phyloP scores from a whole-genome alignment of 768 basidiomycete genomes.

The Boletus edulis region DNA sequence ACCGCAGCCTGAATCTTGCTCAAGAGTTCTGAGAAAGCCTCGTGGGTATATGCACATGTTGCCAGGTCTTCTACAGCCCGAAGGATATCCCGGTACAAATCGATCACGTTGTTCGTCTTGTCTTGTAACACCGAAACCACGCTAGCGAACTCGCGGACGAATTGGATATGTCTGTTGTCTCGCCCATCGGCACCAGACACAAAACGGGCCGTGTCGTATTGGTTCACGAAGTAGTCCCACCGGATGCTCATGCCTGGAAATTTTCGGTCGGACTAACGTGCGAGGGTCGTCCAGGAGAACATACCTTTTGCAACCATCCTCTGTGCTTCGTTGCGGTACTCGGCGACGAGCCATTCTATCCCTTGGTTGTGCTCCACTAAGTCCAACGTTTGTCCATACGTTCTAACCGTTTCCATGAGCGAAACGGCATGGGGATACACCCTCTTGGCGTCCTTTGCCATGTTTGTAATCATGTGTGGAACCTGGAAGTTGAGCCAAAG shows the following conservation, averaged over 20 bases:
- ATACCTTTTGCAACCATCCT: conserved; percentile 88
- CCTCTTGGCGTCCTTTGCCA: conserved; percentile 98
- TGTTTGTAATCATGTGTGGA: conserved; percentile 90
- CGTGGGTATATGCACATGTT: conserved; percentile 80
- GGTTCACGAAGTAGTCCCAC: conserved; percentile 97
- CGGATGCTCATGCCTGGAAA: conserved; percentile 84
- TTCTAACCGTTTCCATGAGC: conserved; percentile 98
- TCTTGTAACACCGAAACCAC: conserved; percentile 93
- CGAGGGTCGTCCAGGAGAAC: conserved; percentile 17
- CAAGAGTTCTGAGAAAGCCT: conserved; percentile 79
- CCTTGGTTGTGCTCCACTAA: conserved; percentile 87
- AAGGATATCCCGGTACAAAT: conserved; percentile 82
- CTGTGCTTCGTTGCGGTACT: conserved; percentile 91
- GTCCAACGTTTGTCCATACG: conserved; percentile 93
- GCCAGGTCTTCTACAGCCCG: conserved; percentile 84
- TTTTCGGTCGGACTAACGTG: not conserved
- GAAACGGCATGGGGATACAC: conserved; percentile 99
- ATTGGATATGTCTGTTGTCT: conserved; percentile 89
- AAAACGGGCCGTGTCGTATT: conserved; percentile 82
- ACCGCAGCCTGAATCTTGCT: conserved; percentile 83
- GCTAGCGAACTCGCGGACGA: conserved; percentile 93
- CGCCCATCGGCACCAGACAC: conserved; percentile 68
- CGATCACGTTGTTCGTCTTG: conserved; percentile 92
- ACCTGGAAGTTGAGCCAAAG: conserved; percentile 96
- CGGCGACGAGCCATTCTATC: conserved; percentile 92